Percentiles rank a stretch among this genome's conserved stretches.
phyloP scores from a whole-genome alignment of 73 alveolate species.

The Urostyla sp. region DNA sequence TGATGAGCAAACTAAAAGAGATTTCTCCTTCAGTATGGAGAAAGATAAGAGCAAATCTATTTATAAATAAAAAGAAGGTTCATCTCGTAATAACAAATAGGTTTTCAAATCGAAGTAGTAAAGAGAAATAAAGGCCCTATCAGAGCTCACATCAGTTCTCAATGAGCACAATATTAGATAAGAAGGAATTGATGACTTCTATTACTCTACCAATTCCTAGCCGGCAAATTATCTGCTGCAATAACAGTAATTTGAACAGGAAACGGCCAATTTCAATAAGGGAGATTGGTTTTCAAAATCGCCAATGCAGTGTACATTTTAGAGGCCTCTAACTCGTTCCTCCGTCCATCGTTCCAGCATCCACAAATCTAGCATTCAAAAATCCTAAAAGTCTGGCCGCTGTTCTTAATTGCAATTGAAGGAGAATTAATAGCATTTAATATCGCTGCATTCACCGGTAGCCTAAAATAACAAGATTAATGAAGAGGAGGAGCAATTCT shows the following conservation, averaged over 20 bases:
- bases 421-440: too few species aligned
- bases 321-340: conserved; percentile 2
- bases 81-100: background rate
- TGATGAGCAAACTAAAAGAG: too few species aligned
- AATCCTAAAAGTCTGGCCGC: too few species aligned
- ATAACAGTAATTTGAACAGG: conserved; percentile 10
- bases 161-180: background rate
- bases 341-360: too few species aligned
- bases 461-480: too few species aligned
- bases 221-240: background rate
- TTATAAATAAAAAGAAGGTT: background rate
- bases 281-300: conserved; percentile 29
- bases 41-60: conserved; percentile 2
- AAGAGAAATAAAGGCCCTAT: conserved; percentile 11
- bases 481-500: background rate
- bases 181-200: background rate
- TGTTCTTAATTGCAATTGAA: too few species aligned
- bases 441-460: too few species aligned
- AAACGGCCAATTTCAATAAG: conserved; percentile 31
- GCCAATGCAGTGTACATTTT: background rate
- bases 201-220: background rate
- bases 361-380: too few species aligned
- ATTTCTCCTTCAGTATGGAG: conserved; percentile 21
- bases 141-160: background rate
- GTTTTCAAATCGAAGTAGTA: background rate